Conservation (phyloP, 495 filamentous ascomycete species). For the Xylaria cubensis region DNA sequence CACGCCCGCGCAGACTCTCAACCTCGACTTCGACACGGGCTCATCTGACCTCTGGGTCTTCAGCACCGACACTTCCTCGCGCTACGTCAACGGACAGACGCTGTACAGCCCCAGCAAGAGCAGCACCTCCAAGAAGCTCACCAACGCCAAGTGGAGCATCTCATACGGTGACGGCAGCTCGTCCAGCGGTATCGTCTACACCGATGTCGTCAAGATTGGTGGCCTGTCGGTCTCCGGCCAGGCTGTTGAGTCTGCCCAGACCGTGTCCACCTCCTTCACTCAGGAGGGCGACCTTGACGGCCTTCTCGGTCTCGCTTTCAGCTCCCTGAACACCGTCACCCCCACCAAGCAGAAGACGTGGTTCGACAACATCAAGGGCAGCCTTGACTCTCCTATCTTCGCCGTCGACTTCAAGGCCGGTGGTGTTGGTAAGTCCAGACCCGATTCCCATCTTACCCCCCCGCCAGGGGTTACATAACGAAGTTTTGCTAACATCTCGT, state of each 20-base stretch:
- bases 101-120: constrained; percentile 63
- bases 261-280: constrained; percentile 66
- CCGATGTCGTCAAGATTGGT: constrained; percentile 72
- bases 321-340: constrained; percentile 70
- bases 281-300: constrained; percentile 69
- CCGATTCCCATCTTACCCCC: neutral
- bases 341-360: constrained; percentile 71
- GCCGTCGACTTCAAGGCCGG: constrained; percentile 70
- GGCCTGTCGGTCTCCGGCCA: constrained; percentile 66
- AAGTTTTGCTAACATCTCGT: neutral
- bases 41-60: constrained; percentile 73
- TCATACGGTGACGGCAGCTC: constrained; percentile 73
- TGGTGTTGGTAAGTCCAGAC: constrained; percentile 39
- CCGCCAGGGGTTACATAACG: neutral
- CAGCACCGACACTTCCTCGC: constrained; percentile 37
- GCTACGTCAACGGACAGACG: constrained; percentile 55
- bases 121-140: constrained; percentile 55
- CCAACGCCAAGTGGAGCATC: constrained; percentile 68
- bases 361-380: constrained; percentile 70
- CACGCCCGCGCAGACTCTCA: constrained; percentile 60
- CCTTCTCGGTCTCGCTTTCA: constrained; percentile 75
- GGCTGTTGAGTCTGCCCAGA: constrained; percentile 71
- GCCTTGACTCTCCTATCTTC: constrained; percentile 68
- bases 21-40: constrained; percentile 78
- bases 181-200: constrained; percentile 72